Evolutionary conservation across 2,329 filamentous ascomycete species (phyloP), one percentile per base, ranked within the genome.

Genomic region (Chaetomium sp.): DNA sequence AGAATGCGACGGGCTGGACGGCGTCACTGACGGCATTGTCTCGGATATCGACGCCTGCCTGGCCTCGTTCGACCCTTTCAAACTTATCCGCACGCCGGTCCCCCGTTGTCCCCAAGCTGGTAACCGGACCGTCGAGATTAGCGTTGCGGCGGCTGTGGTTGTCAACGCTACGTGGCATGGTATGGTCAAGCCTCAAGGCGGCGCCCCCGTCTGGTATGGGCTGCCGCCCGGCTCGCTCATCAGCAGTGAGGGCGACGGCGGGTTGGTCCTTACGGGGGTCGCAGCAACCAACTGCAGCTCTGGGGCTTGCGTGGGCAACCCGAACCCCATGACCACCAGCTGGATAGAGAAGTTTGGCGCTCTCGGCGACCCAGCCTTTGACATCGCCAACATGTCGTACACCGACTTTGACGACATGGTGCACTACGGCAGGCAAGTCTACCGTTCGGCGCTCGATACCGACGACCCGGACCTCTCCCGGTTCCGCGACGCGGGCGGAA

Each of bases 401-500:
- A 50, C 54, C 23, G 57, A 64, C 27, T 65, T 66, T 47, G 59
- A 63, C 45, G 2, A 31, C 5, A 4, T 65, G 12, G n/a, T 55
- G 1, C 53, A 51, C 47, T 7, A 21, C 21, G 29, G 56, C n/a
- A 13, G n/a, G 4, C 60, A 64, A 50, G n/a, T 56, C 29, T 68
- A 65, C 29, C 38, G 23, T 4, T 56, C 61, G 38, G 38, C 38
- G 6, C 64, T 72, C 21, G 67, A 60, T 54, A 67, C 72, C 23
- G 63, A 66, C n/a, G 69, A 79, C 77, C 80, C 0, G 5, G 80
- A 84, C 62, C 75, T 85, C 3, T 78, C 78, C 0, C 69, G 72
- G 2, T 83, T 83, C 74, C 72, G 78, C 10, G 61, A 72, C 0
- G 70, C 75, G 0, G 81, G 81, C 35, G 81, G 80, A 16, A 84